phyloP scores from a whole-genome alignment of 345 rosid genomes.

The Anastatica hierochuntica region DNA sequence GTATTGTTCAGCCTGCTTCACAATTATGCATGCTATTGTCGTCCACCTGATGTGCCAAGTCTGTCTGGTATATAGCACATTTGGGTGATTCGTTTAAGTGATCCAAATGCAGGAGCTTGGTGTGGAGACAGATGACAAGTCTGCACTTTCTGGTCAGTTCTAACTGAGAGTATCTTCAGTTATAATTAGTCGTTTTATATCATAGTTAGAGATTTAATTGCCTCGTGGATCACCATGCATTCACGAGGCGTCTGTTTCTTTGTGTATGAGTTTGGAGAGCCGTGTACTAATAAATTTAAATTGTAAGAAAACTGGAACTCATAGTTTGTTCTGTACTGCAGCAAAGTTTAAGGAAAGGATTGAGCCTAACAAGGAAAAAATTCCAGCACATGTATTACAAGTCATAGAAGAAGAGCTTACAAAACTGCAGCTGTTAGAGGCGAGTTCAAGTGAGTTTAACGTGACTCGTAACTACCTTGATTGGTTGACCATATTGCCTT shows the following conservation, averaged over 20 bases:
- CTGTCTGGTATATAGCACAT: conserved; percentile 9
- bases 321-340: conserved; percentile 29
- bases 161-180: conserved; percentile 4
- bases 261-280: neutral
- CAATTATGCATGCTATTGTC: neutral
- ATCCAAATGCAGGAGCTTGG: conserved; percentile 78
- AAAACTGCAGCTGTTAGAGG: conserved; percentile 93
- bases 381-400: conserved; percentile 83
- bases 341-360: conserved; percentile 92
- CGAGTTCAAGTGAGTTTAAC: conserved; percentile 99
- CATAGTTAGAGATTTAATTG: neutral
- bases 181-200: neutral
- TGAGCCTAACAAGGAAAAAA: conserved; percentile 74
- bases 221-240: neutral
- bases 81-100: conserved; percentile 11
- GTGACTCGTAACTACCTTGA: conserved; percentile 99
- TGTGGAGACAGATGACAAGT: conserved; percentile 95
- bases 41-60: neutral
- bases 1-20: conserved; percentile 28
- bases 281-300: neutral
- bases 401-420: conserved; percentile 98
- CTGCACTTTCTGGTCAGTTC: conserved; percentile 85
- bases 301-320: conserved; percentile 1
- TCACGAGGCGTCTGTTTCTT: neutral
- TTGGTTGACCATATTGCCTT: conserved; percentile 74